Evolutionary conservation across 2,329 filamentous ascomycete genomes (phyloP), one percentile per base, ranked within the genome.

Genomic region (Curvularia sp.): DNA sequence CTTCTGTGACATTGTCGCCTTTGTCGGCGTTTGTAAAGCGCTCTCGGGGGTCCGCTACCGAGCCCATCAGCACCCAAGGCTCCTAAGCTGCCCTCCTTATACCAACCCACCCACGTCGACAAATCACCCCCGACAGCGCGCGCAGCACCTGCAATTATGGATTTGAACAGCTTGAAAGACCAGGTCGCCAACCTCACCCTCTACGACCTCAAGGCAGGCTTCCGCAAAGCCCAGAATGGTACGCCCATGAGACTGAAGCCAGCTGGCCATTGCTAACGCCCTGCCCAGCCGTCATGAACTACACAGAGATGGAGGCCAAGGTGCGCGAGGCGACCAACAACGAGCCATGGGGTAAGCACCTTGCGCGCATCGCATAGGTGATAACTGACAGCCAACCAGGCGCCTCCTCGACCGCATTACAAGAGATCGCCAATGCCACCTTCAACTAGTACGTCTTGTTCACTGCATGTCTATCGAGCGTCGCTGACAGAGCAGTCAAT

Each of bases 291-390:
- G 93, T 97, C 60, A 97, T 97, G 93, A 97, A 97, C 81, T 97
- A 94, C 79, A 97, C 93, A 42, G 93, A 97, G 66, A 77, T 77
- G 75, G 75, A 77, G 72, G 69, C 75, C 38, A 77, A 95, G 90
- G 93, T 98, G 67, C 90, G 95, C 79, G 95, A 99, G 84, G 95
- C 95, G 30, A 99, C 95, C 38, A 99, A 99, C 81, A 98, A 98
- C 78, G 95, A 99, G 79, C 95, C 95, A 57, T 99, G 95, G 95
- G 95, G 93, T 75, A 61, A 52, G 68, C 55, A 65, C 89, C 50
- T 91, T 89, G 12, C 89, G 89, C 26, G 30, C 31, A 22, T 15
- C 28, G 10, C 13, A 44, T 8, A 13, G 12, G 24, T 46, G 39
- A 13, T 12, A 53, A 51, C 64, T 74, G 53, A 74, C 58, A 18